These are phyloP conservation scores for Colletotrichum sansevieriae DNA, from an alignment of 2,329 filamentous ascomycete species.

Conservation along the genomic window DNA sequence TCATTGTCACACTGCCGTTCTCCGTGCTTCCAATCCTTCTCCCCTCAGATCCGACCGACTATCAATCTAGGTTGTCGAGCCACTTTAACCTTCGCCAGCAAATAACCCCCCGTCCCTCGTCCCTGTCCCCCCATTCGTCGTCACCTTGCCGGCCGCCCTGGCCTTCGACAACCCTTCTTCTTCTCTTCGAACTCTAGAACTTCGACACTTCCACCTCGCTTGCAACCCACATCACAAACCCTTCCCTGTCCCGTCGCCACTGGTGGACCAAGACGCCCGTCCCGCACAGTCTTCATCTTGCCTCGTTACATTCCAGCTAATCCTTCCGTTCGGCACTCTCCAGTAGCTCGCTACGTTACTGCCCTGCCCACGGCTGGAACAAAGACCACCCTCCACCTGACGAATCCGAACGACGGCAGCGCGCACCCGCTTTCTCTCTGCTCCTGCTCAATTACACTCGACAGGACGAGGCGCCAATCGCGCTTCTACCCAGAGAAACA, in stretches of 20 bases:
- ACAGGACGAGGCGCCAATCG: background rate
- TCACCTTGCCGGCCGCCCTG: conserved; percentile 38
- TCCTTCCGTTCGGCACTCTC: conserved; percentile 3
- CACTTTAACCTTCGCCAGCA: conserved; percentile 41
- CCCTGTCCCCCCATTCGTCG: conserved; percentile 37
- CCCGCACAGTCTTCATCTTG: background rate
- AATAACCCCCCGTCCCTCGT: conserved; percentile 26
- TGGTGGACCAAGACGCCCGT: background rate
- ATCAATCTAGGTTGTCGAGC: conserved; percentile 37
- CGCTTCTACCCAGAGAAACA: background rate
- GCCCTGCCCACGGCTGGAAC: conserved; percentile 10
- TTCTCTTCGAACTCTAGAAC: conserved; percentile 42
- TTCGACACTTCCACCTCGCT: conserved; percentile 35
- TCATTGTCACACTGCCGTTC: conserved; percentile 15
- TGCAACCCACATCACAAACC: conserved; percentile 10
- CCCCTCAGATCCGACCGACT: conserved; percentile 35
- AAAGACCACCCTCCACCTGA: conserved; percentile 24
- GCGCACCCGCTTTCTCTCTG: conserved; percentile 8
- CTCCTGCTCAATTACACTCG: conserved; percentile 24
- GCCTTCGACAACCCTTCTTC: conserved; percentile 38
- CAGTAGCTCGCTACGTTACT: background rate
- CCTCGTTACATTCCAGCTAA: conserved; percentile 20
- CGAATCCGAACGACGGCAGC: conserved; percentile 19
- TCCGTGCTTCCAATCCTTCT: conserved; percentile 21
- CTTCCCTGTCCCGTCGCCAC: conserved; percentile 10